phyloP scores from a whole-genome alignment of 2,329 filamentous ascomycete genomes.

The Plenodomus biglobosus region DNA sequence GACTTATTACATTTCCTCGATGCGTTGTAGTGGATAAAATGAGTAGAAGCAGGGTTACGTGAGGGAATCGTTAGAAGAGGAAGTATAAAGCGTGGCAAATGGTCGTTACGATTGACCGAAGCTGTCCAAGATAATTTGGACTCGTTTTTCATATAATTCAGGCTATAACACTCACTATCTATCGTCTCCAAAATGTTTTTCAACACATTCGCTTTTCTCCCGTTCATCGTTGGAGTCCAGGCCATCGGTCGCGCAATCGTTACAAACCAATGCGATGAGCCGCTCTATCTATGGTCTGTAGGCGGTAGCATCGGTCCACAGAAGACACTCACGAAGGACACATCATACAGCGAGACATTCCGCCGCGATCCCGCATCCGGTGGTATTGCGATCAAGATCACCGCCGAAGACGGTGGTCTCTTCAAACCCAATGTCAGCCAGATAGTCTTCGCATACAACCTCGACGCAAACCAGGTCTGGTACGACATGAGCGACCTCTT shows the following conservation, averaged over 20 bases:
- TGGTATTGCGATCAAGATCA: constrained; percentile 30
- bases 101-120: too few species aligned
- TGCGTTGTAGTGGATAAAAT: neutral
- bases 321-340: constrained; percentile 19
- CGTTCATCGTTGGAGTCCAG: constrained; percentile 10
- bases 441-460: constrained; percentile 32
- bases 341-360: constrained; percentile 31
- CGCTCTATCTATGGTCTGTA: constrained; percentile 37
- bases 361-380: constrained; percentile 21
- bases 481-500: constrained; percentile 36
- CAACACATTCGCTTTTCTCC: constrained; percentile 14
- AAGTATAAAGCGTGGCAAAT: neutral
- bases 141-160: neutral
- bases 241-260: constrained; percentile 35
- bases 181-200: constrained; percentile 11
- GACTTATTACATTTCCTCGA: neutral
- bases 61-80: neutral
- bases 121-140: too few species aligned
- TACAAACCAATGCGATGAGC: constrained; percentile 33
- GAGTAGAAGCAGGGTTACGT: neutral
- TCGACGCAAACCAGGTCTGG: constrained; percentile 25
- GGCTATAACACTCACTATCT: neutral
- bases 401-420: constrained; percentile 20
- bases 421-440: constrained; percentile 34
- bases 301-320: constrained; percentile 20